Evolutionary conservation across 805 yeast genomes (phyloP).

Genomic region (Wickerhamomyces sydowiorum): DNA sequence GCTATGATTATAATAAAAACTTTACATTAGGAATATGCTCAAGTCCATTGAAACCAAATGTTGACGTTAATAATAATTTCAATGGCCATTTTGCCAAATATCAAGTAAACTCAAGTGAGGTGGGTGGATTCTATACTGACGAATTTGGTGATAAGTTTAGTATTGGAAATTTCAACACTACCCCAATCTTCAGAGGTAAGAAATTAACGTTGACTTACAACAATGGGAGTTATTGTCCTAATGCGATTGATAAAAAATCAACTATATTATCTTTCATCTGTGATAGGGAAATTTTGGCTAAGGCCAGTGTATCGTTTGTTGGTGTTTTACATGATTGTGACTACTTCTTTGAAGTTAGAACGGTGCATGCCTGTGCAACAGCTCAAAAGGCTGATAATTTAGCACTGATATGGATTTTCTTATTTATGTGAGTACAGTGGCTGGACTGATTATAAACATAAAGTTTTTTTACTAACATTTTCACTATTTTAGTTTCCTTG

Average conservation of each 20-base stretch:
- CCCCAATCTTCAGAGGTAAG: conserved; percentile 66
- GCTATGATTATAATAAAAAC: conserved; percentile 64
- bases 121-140: conserved; percentile 56
- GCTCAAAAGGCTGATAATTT: conserved; percentile 59
- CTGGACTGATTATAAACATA: conserved; percentile 34
- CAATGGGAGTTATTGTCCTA: conserved; percentile 59
- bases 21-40: conserved; percentile 73
- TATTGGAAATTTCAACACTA: conserved; percentile 55
- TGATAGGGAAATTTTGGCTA: conserved; percentile 64
- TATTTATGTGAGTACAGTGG: conserved; percentile 39
- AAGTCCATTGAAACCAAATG: conserved; percentile 34
- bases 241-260: conserved; percentile 52
- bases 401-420: conserved; percentile 60
- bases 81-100: conserved; percentile 9
- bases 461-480: conserved; percentile 14
- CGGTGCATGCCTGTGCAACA: conserved; percentile 84
- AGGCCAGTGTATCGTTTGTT: conserved; percentile 62
- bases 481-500: conserved; percentile 17
- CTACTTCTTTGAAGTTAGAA: conserved; percentile 77
- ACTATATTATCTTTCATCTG: conserved; percentile 70
- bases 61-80: conserved; percentile 21
- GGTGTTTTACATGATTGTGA: conserved; percentile 74
- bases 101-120: conserved; percentile 31
- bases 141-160: conserved; percentile 37
- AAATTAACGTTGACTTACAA: conserved; percentile 65